These are phyloP conservation scores for Lachancea kluyveri DNA, from an alignment of 805 yeast genomes.

Conservation along the genomic window DNA sequence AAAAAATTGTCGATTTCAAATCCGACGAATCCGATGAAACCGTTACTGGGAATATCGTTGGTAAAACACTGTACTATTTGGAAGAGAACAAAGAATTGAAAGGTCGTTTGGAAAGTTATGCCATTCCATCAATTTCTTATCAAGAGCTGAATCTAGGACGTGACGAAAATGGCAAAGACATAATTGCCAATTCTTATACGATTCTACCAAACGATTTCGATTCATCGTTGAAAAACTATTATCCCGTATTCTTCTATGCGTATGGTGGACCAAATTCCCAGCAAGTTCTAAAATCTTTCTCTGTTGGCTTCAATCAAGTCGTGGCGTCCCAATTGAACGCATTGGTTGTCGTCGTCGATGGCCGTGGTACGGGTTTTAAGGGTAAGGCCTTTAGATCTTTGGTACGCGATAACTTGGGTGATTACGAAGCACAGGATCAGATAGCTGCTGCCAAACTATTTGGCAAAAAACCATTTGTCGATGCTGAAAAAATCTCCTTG, in stretches of 20 bases:
- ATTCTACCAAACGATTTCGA: constrained; percentile 73
- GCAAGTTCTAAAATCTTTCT: constrained; percentile 56
- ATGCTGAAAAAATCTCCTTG: constrained; percentile 62
- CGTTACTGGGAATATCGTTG: constrained; percentile 15
- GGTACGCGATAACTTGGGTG: constrained; percentile 79
- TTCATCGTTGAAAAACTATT: constrained; percentile 40
- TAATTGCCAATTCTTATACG: constrained; percentile 61
- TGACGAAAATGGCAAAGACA: constrained; percentile 41
- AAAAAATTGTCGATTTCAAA: constrained; percentile 57
- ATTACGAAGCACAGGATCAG: constrained; percentile 80
- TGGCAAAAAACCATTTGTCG: constrained; percentile 57
- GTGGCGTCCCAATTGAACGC: constrained; percentile 74
- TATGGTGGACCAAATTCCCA: constrained; percentile 98
- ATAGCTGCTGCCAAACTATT: constrained; percentile 76
- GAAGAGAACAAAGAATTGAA: constrained; percentile 39
- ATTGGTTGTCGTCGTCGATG: constrained; percentile 91
- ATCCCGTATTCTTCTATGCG: constrained; percentile 83
- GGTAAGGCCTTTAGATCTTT: constrained; percentile 71
- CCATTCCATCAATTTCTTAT: constrained; percentile 50
- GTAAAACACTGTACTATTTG: constrained; percentile 28
- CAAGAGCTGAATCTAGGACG: constrained; percentile 48
- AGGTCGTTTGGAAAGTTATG: constrained; percentile 36
- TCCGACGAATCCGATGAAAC: constrained; percentile 23
- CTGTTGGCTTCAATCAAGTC: constrained; percentile 63
- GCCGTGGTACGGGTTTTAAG: constrained; percentile 91